Evolutionary conservation across 2,329 filamentous ascomycete genomes (phyloP).

Genomic region (Fusarium brevicatenulatum): DNA sequence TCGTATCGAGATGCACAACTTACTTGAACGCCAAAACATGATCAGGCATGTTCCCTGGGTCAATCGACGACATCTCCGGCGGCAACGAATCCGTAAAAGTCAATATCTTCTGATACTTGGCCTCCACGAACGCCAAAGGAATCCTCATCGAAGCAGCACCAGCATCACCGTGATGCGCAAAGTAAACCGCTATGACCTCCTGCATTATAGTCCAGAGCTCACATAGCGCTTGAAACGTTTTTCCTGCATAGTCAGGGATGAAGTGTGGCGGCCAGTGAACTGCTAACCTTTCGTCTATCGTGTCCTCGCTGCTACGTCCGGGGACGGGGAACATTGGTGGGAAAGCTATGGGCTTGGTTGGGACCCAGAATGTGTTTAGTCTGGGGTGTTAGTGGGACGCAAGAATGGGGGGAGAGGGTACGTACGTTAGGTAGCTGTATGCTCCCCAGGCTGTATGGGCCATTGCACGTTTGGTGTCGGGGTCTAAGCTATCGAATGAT

Average conservation of each 20-base stretch:
- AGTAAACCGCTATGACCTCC: slow-evolving; percentile 28
- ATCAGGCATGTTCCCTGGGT: slow-evolving; percentile 5
- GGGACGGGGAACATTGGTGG: slow-evolving; percentile 29
- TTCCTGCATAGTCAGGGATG: slow-evolving; percentile 23
- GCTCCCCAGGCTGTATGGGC: slow-evolving; percentile 19
- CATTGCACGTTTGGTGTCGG: slow-evolving; percentile 11
- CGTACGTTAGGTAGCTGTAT: slow-evolving; percentile 28
- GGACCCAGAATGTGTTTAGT: slow-evolving; percentile 21
- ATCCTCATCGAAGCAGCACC: background rate
- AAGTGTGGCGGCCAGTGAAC: slow-evolving; percentile 26
- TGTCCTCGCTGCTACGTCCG: slow-evolving; percentile 3
- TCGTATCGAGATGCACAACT: rapidly evolving
- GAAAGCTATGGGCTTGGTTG: slow-evolving; percentile 9
- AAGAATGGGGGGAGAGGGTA: rapidly evolving
- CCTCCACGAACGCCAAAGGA: slow-evolving; percentile 18
- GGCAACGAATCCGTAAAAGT: slow-evolving; percentile 17
- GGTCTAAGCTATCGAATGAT: background rate
- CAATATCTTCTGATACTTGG: slow-evolving; percentile 22
- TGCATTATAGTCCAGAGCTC: slow-evolving; percentile 34
- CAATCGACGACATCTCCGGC: background rate
- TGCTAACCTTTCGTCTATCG: slow-evolving; percentile 27
- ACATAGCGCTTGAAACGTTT: slow-evolving; percentile 29
- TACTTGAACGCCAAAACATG: slow-evolving; percentile 24
- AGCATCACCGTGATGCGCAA: background rate
- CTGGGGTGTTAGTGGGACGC: background rate